Evolutionary conservation across 2,329 filamentous ascomycete species (phyloP).

Genomic region (Xylariomycetidae sp.): DNA sequence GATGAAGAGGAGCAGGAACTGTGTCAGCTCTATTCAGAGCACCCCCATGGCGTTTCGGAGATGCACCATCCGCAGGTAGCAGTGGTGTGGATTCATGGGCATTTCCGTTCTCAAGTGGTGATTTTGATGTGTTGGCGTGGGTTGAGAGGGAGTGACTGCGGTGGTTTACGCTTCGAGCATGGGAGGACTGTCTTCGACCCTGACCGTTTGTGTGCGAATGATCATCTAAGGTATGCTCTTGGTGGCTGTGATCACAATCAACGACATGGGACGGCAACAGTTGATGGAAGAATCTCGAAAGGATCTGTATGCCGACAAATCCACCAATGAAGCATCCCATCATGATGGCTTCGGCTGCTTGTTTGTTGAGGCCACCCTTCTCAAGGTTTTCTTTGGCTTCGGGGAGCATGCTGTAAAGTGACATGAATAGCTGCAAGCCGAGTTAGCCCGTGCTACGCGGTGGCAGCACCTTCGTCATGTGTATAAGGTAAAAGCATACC

Average conservation of each 20-base stretch:
- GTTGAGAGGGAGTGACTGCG: constrained; percentile 8
- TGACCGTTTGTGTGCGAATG: constrained; percentile 19
- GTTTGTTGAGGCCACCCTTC: constrained; percentile 61
- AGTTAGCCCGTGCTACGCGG: constrained; percentile 1
- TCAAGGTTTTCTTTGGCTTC: constrained; percentile 75
- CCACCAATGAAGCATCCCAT: constrained; percentile 67
- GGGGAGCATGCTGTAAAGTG: constrained; percentile 89
- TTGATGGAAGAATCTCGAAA: constrained; percentile 68
- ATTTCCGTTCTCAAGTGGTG: constrained; percentile 13
- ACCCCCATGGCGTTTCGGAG: constrained; percentile 19
- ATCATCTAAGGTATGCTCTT: constrained; percentile 39
- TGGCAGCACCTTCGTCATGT: too few species aligned
- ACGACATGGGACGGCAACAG: constrained; percentile 76
- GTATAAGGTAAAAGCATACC: constrained; percentile 49
- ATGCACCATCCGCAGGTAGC: constrained; percentile 25
- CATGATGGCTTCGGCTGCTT: constrained; percentile 62
- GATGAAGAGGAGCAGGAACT: too few species aligned
- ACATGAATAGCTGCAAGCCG: constrained; percentile 71
- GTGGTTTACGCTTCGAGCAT: constrained; percentile 18
- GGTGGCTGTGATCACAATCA: constrained; percentile 72
- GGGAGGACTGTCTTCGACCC: constrained; percentile 19
- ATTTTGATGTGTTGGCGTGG: constrained; percentile 9
- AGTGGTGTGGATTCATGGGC: constrained; percentile 46
- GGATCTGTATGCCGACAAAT: constrained; percentile 68
- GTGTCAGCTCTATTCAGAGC: constrained; percentile 24